Percentiles rank a stretch among this genome's conserved stretches.
phyloP scores from a whole-genome alignment of 2,329 filamentous ascomycete species.

The Orbilia oligospora region DNA sequence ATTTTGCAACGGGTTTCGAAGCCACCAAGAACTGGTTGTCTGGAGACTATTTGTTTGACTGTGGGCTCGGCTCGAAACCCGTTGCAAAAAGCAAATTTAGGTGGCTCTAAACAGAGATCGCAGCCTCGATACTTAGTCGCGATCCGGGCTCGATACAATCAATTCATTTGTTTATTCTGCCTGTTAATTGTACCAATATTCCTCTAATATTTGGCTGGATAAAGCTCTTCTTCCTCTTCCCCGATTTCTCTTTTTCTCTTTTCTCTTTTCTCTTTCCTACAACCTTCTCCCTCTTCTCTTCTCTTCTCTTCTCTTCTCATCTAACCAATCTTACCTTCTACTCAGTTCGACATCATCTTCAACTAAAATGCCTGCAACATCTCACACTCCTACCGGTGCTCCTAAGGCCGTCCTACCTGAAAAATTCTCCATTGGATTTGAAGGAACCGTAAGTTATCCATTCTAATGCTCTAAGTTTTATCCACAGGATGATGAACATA shows the following conservation, averaged over 20 bases:
- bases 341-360: conserved; percentile 7
- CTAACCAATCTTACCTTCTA: conserved; percentile 33
- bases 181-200: conserved; percentile 6
- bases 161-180: neutral
- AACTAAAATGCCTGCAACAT: conserved; percentile 18
- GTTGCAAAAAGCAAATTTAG: neutral
- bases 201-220: neutral
- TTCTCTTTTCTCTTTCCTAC: conserved; percentile 2
- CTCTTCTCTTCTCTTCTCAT: conserved; percentile 8
- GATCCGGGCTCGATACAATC: neutral
- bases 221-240: neutral
- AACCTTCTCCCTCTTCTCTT: conserved; percentile 10
- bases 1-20: neutral
- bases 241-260: conserved; percentile 8
- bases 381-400: conserved; percentile 35
- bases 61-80: neutral
- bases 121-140: neutral
- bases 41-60: neutral
- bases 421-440: conserved; percentile 36
- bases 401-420: conserved; percentile 34
- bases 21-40: neutral
- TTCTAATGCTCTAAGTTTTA: neutral
- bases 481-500: neutral
- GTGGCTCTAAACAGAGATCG: neutral
- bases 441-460: conserved; percentile 32